Conservation (phyloP, 2,329 filamentous ascomycete genomes). For the Fusarium ambrosium region DNA sequence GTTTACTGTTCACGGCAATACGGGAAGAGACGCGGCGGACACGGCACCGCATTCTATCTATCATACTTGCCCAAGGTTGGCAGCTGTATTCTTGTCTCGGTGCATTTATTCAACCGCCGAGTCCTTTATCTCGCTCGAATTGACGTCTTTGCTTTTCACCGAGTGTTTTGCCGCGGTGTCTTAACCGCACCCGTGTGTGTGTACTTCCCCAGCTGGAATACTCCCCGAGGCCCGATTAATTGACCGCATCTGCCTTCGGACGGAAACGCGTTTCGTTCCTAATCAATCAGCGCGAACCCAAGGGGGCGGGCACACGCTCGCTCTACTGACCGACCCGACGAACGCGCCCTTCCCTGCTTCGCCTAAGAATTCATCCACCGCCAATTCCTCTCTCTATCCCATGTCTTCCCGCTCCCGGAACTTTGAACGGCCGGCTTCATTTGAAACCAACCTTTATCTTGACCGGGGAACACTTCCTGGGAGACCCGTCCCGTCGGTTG, state of each 20-base stretch:
- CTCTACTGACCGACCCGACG: not conserved
- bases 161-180: not conserved
- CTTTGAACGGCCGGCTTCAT: conserved; percentile 15
- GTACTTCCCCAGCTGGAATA: not conserved
- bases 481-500: not conserved
- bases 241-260: not conserved
- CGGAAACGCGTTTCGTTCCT: not conserved
- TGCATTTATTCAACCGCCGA: not conserved
- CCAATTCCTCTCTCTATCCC: not conserved
- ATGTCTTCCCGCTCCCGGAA: not conserved
- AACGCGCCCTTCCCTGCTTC: not conserved
- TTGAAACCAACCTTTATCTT: conserved; percentile 38
- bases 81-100: not conserved
- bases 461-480: not conserved
- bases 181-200: not conserved
- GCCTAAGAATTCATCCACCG: conserved; percentile 6
- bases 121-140: not conserved
- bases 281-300: not conserved
- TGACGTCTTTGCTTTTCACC: not conserved
- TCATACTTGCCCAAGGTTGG: not conserved
- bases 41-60: not conserved
- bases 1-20: not conserved
- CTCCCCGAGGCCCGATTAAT: not conserved
- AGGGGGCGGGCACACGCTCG: not conserved
- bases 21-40: not conserved